Base-by-base conservation (phyloP, 148 eudicot species). In the Silene uniflora region DNA sequence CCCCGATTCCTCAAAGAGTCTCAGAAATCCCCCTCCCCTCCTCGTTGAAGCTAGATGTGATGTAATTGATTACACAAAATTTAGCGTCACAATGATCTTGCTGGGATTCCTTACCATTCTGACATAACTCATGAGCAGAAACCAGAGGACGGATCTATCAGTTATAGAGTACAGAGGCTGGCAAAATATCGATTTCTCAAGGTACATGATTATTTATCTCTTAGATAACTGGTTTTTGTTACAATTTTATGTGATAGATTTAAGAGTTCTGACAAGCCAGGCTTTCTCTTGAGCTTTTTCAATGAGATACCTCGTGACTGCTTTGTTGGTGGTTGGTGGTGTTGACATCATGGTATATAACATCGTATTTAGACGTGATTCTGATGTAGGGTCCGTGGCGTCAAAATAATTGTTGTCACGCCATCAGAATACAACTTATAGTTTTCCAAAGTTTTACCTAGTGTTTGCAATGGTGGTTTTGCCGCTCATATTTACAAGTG, bases 81-180 rank as follows among this genome's bases (percentile, higher is more conserved):
- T 60, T 21, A 21, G 23, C 44, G 44, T 7, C 44, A n/a, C 22
- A 63, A 63, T 63, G 12, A 69, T 21, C 42, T 17, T 49, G 63
- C 7, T 2, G 35, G 16, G 35, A 52, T 49, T 47, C 13, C 39
- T 24, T 49, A 68, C 17, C 2, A 7, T 49, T 52, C 18, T 23
- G 47, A 23, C 46, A 65, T 81, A 62, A 47, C 29, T 16, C 52
- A 32, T 82, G 79, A 44, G 27, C 81, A 92, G 97, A 92, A 92
- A 87, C 99, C 99, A 47, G 99, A 95, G 86, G 97, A 95, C 72
- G 99, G 97, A 75, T 95, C 97, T 73, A 92, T 95, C 77, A 95
- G 94, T 75, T 89, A 80, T 62, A 89, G 94, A 84, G 99, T 95
- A 70, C 99, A 95, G 84, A 85, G 96, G 84, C 89, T 92, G 72